Evolutionary conservation across 352 stramenopile genomes (phyloP).

Genomic region (Bremia lactucae): DNA sequence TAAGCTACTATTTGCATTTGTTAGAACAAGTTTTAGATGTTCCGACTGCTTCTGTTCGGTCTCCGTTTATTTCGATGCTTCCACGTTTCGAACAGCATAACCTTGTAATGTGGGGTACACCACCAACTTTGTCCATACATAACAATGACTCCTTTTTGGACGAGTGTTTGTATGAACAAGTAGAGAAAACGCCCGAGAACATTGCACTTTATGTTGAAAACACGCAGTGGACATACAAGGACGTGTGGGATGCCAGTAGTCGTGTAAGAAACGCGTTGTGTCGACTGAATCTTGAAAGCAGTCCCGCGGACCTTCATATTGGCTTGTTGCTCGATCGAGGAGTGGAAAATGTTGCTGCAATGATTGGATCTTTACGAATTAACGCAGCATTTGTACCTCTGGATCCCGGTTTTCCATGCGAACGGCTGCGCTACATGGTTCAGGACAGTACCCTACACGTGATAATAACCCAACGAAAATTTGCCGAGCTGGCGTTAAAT

Average conservation of each 20-base stretch:
- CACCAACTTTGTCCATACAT: not conserved
- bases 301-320: conserved; percentile 15
- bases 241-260: conserved; percentile 23
- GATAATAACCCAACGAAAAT: conserved; percentile 30
- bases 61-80: conserved; percentile 24
- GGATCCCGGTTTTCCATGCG: conserved; percentile 33
- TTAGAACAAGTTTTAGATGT: conserved; percentile 18
- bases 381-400: conserved; percentile 34
- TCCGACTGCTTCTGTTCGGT: conserved; percentile 8
- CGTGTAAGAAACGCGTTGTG: conserved; percentile 14
- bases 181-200: conserved; percentile 16
- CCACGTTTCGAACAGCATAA: conserved; percentile 15
- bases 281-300: conserved; percentile 4
- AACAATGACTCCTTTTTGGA: too few relatives aligned
- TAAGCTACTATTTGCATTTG: conserved; percentile 29
- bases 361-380: conserved; percentile 28
- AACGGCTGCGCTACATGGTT: conserved; percentile 42
- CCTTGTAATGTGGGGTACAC: conserved; percentile 24
- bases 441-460: conserved; percentile 27
- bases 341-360: conserved; percentile 30
- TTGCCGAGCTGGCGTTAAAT: conserved; percentile 11
- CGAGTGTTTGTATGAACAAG: conserved; percentile 27
- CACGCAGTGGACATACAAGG: conserved; percentile 26
- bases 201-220: conserved; percentile 32
- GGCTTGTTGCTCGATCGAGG: conserved; percentile 34